Evolutionary conservation across 108 stramenopile genomes (phyloP).

Genomic region (Skeletonema tropicum): DNA sequence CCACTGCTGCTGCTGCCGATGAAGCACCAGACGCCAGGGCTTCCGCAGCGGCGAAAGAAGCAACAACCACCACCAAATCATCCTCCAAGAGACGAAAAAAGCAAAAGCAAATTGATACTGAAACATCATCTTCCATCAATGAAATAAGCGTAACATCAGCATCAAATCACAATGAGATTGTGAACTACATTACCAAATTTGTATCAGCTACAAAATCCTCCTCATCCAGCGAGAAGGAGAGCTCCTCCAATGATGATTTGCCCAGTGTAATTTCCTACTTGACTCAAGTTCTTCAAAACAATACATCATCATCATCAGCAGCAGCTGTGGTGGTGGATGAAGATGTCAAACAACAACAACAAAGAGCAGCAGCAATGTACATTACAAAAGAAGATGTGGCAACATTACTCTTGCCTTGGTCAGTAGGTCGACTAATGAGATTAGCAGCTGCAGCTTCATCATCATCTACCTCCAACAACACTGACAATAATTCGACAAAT

Average conservation of each 20-base stretch:
- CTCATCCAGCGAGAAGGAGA: background rate
- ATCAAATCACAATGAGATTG: slow-evolving; percentile 2
- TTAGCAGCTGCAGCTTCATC: slow-evolving; percentile 1
- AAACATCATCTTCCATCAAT: background rate
- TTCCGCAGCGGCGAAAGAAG: background rate
- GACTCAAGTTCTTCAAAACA: background rate
- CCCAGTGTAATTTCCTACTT: slow-evolving; percentile 18
- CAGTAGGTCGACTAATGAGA: slow-evolving; percentile 25
- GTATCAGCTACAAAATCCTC: slow-evolving; percentile 10
- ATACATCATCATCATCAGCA: background rate
- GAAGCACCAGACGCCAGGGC: background rate
- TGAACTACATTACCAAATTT: slow-evolving; percentile 24
- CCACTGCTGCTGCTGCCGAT: background rate
- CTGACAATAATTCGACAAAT: background rate
- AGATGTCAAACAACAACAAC: background rate
- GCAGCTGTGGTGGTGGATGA: background rate
- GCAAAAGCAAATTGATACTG: background rate
- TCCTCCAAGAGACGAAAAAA: background rate
- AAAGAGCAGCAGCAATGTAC: background rate
- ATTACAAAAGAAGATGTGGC: slow-evolving; percentile 41
- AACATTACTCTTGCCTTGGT: slow-evolving; percentile 43
- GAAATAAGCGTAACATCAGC: background rate
- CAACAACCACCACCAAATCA: background rate
- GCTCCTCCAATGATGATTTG: background rate
- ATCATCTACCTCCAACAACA: background rate